These are phyloP conservation scores for Purshia tridentata DNA, from an alignment of 306 rosid species.

Conservation along the genomic window DNA sequence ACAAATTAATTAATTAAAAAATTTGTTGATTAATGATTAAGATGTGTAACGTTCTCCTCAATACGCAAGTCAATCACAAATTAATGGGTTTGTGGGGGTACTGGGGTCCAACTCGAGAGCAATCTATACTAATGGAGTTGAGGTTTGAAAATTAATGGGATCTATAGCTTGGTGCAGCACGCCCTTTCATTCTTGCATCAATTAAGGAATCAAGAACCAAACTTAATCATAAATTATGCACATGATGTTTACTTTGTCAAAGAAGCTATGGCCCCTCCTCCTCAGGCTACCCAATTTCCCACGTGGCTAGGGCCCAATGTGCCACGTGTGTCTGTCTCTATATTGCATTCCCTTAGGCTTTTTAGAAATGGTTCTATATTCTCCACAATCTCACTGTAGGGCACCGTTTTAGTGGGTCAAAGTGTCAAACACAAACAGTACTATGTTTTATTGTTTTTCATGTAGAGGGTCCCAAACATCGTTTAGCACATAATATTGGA, in stretches of 20 bases:
- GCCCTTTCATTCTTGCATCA: slow-evolving; percentile 21
- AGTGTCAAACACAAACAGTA: slow-evolving; percentile 11
- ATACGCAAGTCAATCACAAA: neutral
- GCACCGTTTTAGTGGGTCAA: neutral
- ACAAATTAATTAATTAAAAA: neutral
- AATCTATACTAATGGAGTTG: slow-evolving; percentile 15
- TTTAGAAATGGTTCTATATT: neutral
- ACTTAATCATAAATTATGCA: neutral
- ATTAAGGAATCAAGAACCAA: slow-evolving; percentile 19
- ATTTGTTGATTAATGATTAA: neutral
- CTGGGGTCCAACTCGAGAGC: neutral
- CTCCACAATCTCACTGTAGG: neutral
- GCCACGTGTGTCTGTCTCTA: slow-evolving; percentile 7
- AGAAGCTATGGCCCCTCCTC: slow-evolving; percentile 5
- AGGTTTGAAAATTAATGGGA: slow-evolving; percentile 18
- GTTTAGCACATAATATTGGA: no score
- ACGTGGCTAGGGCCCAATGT: neutral
- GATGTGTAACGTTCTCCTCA: slow-evolving; percentile 4
- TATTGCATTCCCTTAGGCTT: no score
- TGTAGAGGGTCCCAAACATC: neutral
- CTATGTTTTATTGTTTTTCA: no score
- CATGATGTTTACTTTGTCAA: neutral
- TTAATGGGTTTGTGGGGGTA: neutral
- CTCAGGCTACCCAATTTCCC: neutral
- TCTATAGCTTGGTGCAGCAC: neutral